Evolutionary conservation across 768 basidiomycete genomes (phyloP).

Genomic region (Boletus pseudo-olivaceus): DNA sequence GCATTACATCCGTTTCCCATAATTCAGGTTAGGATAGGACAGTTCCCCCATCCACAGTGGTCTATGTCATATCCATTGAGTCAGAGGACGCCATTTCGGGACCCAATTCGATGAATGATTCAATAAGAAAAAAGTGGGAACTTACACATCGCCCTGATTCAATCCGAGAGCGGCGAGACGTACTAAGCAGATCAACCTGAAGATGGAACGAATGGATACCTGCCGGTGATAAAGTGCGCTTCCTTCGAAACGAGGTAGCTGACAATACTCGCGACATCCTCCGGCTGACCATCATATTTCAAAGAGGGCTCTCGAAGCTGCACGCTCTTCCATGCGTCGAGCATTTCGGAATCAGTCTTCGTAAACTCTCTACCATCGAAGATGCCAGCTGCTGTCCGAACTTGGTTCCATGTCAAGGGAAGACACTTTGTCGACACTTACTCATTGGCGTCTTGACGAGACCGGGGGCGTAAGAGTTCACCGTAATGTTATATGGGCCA

Average conservation of each 20-base stretch:
- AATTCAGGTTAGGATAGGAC: not conserved
- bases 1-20: too few species aligned
- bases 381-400: not conserved
- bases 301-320: slow-evolving; percentile 1
- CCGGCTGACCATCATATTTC: slow-evolving; percentile 5
- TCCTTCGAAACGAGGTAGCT: not conserved
- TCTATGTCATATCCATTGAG: not conserved
- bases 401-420: not conserved
- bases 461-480: slow-evolving; percentile 39
- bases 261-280: not conserved
- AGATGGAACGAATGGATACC: not conserved
- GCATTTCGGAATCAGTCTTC: not conserved
- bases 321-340: not conserved
- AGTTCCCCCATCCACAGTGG: slow-evolving; percentile 8
- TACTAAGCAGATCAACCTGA: not conserved
- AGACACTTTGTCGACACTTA: slow-evolving; percentile 1
- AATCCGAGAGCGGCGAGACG: too few species aligned
- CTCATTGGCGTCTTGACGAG: slow-evolving; percentile 28
- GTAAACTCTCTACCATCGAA: not conserved
- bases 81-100: not conserved
- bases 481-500: slow-evolving; percentile 32
- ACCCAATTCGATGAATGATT: not conserved
- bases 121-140: not conserved
- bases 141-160: slow-evolving; percentile 12
- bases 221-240: slow-evolving; percentile 31